Evolutionary conservation across 208 protist species (phyloP), one percentile per base, ranked within the genome.

Genomic region (Lotmaria passim): DNA sequence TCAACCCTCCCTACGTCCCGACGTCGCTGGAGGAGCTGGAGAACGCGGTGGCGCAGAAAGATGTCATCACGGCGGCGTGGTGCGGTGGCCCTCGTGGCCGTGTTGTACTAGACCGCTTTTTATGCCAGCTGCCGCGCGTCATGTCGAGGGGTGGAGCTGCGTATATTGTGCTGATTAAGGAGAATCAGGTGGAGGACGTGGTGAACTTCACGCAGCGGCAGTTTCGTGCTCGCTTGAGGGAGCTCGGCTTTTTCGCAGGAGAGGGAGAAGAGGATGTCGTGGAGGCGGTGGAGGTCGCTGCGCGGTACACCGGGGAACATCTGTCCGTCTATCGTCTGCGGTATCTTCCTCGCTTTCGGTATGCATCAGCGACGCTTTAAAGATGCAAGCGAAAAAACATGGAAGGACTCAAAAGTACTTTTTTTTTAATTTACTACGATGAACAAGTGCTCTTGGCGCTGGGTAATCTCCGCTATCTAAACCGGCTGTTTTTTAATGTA

Each of bases 1-100:
- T 95, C 68, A 96, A 96, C 57, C 92, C 92, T 14, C 92, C 92
- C 10, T 96, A 96, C 69, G 92, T 96, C 33, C 92, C 92, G 21
- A 96, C 92, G 2, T 89, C 80, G 12, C 75, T 86, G 67, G 83
- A 83, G 63, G 89, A 96, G 78, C 69, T 96, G 24, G 28, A 89
- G 44, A 43, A 75, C 4, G 90, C 92, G 3, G 64, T 87, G 6
- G 51, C 65, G 8, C 43, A 80, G 51, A 65, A 75, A 33, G 86
- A 93, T 67, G 51, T 83, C 15, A 92, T 96, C 34, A 88, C 79
- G 2, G 87, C 92, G 2, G 92, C 92, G 38, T 96, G 92, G 90
- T 94, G 87, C 65, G 92, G 92, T 33, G 92, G 92, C 10, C 83
- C 87, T 4, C 79, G 81, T 26, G 92, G 92, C 4, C 85, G 92